Conservation (phyloP, 2,329 filamentous ascomycete species). For the Colletotrichum musicola region DNA sequence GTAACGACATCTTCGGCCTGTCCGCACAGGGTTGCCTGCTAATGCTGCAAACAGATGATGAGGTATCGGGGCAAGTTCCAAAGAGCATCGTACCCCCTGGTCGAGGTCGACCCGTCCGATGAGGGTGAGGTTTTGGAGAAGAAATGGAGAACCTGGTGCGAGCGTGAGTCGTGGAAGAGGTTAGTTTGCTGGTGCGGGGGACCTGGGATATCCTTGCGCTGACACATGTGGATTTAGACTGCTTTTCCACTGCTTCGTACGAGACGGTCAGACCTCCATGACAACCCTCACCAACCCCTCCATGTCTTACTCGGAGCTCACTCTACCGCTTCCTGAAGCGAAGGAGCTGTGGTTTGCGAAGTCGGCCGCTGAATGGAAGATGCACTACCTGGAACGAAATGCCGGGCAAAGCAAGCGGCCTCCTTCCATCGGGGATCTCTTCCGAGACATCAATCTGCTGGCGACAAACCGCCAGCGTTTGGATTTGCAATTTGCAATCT, state of each 20-base stretch:
- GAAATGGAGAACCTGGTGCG: conserved; percentile 76
- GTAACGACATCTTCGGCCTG: conserved; percentile 46
- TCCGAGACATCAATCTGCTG: conserved; percentile 68
- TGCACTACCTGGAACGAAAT: conserved; percentile 62
- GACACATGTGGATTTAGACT: conserved; percentile 55
- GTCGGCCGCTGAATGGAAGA: conserved; percentile 74
- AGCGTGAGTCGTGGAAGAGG: conserved; percentile 76
- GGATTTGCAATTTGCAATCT: conserved; percentile 68
- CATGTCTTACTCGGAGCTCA: conserved; percentile 77
- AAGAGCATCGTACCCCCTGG: conserved; percentile 63
- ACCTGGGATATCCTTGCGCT: conserved; percentile 34
- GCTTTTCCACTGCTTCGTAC: conserved; percentile 73
- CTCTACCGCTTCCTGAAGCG: conserved; percentile 73
- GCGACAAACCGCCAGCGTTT: conserved; percentile 62
- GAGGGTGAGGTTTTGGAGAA: conserved; percentile 67
- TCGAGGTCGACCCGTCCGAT: conserved; percentile 66
- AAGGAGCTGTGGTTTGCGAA: conserved; percentile 75
- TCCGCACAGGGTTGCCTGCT: conserved; percentile 2
- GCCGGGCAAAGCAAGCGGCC: conserved; percentile 54
- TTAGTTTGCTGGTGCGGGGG: conserved; percentile 41
- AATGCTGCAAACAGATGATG: conserved; percentile 58
- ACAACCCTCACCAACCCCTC: conserved; percentile 73
- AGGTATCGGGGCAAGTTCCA: conserved; percentile 70
- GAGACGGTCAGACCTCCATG: conserved; percentile 77
- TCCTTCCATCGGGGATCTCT: conserved; percentile 67